Conservation (phyloP, 768 basidiomycete genomes). For the Wakefieldia striispora region DNA sequence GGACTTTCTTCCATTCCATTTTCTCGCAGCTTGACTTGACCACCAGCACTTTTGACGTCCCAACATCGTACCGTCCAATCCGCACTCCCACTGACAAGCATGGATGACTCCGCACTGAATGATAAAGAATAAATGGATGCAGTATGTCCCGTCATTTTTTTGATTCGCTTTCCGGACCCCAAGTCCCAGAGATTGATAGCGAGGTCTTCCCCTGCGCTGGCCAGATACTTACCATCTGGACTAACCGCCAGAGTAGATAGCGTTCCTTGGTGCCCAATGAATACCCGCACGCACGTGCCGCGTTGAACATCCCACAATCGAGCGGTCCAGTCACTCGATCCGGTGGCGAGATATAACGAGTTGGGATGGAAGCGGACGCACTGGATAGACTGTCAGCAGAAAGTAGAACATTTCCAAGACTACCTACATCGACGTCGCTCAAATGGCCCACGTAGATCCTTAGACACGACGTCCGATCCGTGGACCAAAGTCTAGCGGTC, state of each 20-base stretch:
- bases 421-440: slow-evolving; percentile 92
- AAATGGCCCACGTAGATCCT: slow-evolving; percentile 94
- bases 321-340: slow-evolving; percentile 94
- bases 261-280: slow-evolving; percentile 90
- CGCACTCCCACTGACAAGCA: slow-evolving; percentile 87
- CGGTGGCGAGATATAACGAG: slow-evolving; percentile 94
- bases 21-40: slow-evolving; percentile 56
- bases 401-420: neutral
- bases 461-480: slow-evolving; percentile 82
- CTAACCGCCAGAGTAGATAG: slow-evolving; percentile 85
- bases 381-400: slow-evolving; percentile 40
- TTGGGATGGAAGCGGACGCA: slow-evolving; percentile 97
- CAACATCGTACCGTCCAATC: slow-evolving; percentile 99
- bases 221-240: slow-evolving; percentile 92
- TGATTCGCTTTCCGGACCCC: slow-evolving; percentile 89
- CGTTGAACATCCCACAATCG: slow-evolving; percentile 98
- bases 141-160: slow-evolving; percentile 94
- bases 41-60: slow-evolving; percentile 87
- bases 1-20: slow-evolving; percentile 44
- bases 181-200: slow-evolving; percentile 97
- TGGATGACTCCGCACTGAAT: slow-evolving; percentile 87
- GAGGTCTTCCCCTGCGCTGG: slow-evolving; percentile 89
- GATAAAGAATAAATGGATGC: slow-evolving; percentile 86
- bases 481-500: slow-evolving; percentile 95
- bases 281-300: slow-evolving; percentile 90